Conservation (phyloP, 129 eudicot species). For the Tagetes erecta region DNA sequence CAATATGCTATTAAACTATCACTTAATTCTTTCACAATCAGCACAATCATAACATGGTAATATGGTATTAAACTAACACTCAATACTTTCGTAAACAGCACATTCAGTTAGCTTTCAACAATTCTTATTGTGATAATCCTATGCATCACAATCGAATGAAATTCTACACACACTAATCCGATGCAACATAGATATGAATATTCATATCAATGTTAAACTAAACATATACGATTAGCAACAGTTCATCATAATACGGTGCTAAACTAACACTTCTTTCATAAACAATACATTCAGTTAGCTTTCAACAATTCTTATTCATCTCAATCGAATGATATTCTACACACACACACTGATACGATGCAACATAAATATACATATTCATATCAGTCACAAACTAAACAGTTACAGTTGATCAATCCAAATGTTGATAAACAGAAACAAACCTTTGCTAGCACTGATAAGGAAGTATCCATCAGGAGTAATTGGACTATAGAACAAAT, state of each 20-base stretch:
- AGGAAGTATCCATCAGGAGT: conserved; percentile 70
- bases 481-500: conserved; percentile 69
- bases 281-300: background rate
- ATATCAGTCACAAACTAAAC: background rate
- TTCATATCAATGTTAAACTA: no score
- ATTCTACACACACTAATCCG: no score
- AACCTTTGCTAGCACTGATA: conserved; percentile 79
- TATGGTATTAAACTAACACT: background rate
- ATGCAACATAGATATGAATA: background rate
- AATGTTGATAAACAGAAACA: background rate
- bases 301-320: background rate
- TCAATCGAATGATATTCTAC: background rate
- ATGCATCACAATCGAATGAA: background rate
- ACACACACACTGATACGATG: background rate
- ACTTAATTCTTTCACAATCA: background rate
- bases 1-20: background rate
- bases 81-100: background rate
- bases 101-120: background rate
- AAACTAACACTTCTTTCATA: background rate
- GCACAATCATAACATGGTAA: background rate
- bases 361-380: background rate
- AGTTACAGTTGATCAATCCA: conserved; percentile 3
- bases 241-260: background rate
- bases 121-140: background rate
- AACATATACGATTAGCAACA: background rate